Base-by-base conservation (phyloP, 2,329 filamentous ascomycete species). In the Phaeosphaeriaceae sp. region DNA sequence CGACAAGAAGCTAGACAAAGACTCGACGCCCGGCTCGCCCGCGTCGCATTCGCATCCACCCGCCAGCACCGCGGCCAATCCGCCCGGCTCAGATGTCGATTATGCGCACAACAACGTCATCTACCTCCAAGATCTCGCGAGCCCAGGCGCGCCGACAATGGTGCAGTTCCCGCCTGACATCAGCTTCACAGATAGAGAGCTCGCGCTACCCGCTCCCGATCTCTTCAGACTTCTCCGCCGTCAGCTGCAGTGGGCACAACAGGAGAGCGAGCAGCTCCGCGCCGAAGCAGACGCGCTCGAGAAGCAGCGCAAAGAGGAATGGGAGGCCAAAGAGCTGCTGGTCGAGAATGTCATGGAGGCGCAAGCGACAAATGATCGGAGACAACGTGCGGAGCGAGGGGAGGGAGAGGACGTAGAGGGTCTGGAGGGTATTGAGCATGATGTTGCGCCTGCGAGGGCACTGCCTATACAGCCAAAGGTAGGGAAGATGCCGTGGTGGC, bases 301-400 rank as follows among this genome's bases (percentile, higher is more conserved):
- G 74, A 85, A 86, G 36, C 70, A 83, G 13, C 88, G 90, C 76
- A 86, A 86, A 73, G 83, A 87, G 61, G 90, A 92, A 72, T 95
- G 91, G 91, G 80, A 87, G 15, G 88, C 91, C 77, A 94, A 94
- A 77, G 91, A 95, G 77, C 84, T 91, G 27, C 77, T 94, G 19
- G 77, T 95, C n/a, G 86, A 91, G 56, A 91, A 92, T 70, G 84
- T 90, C 31, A 84, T 92, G 66, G 91, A 94, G 74, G 82, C 86
- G 33, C 87, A 89, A 73, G 88, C 89, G 79, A 86, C 69, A 11
- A 58, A 52, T 2, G 65, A 66, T 36, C 63, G 72, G 42, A 66
- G 73, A 24, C 72, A 71, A 22, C 72, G 77, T 15, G 33, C 73
- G 2, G 73, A 81, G 11, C 53, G 66, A n/a, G 72, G 73, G 7